A percentile compares a stretch with the other conserved stretches of the same genome.
Conservation (phyloP, 208 protist genomes). For the Leishmania lainsoni region DNA sequence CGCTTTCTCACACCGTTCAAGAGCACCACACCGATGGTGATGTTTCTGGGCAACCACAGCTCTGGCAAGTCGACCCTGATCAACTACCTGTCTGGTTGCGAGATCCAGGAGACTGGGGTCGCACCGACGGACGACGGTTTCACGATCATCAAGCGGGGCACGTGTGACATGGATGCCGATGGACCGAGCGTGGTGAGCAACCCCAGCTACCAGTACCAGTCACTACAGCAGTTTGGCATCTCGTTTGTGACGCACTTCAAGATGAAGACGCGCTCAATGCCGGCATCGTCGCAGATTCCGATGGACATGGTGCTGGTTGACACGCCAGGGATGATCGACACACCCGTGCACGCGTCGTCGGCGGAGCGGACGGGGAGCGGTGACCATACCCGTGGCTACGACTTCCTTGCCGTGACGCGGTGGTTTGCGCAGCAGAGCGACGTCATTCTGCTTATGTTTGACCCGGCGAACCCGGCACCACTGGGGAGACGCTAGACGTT, state of each 20-base stretch:
- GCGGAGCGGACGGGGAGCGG: conserved; percentile 23
- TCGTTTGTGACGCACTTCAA: conserved; percentile 79
- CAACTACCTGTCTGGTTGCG: conserved; percentile 79
- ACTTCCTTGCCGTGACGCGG: conserved; percentile 78
- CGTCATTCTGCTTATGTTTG: conserved; percentile 92
- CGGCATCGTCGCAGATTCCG: conserved; percentile 40
- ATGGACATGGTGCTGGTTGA: conserved; percentile 87
- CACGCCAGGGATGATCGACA: conserved; percentile 93
- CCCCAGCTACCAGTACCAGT: conserved; percentile 68
- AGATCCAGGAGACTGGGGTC: conserved; percentile 87
- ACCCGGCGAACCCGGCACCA: conserved; percentile 87
- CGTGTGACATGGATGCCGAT: conserved; percentile 69
- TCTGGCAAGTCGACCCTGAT: conserved; percentile 92
- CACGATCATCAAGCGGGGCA: conserved; percentile 78
- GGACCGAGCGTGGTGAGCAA: conserved; percentile 79
- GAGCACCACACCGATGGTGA: conserved; percentile 78
- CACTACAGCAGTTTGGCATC: conserved; percentile 77
- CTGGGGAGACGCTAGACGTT: conserved; percentile 92
- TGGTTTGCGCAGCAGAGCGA: conserved; percentile 92
- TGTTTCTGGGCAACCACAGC: conserved; percentile 92
- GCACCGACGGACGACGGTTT: conserved; percentile 92
- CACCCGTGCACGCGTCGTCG: conserved; percentile 53
- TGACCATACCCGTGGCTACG: conserved; percentile 82
- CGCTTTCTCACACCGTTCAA: conserved; percentile 47
- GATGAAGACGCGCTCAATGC: conserved; percentile 72